Conservation (phyloP, 2,329 filamentous ascomycete species). For the Pseudogymnoascus sp. region DNA sequence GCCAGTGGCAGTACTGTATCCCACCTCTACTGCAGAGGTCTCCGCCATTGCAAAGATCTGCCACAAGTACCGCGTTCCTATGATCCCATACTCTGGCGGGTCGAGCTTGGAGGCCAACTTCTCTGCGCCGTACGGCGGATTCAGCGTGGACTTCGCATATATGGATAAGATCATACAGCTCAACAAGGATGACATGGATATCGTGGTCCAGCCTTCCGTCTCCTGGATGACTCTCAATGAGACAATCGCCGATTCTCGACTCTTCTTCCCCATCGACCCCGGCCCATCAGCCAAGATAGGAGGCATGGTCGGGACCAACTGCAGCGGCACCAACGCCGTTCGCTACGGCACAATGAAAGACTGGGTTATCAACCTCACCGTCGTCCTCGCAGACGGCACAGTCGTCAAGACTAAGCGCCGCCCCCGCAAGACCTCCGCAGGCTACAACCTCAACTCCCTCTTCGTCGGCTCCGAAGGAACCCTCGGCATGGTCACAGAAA, state of each 20-base stretch:
- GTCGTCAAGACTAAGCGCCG: constrained; percentile 70
- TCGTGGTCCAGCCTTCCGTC: constrained; percentile 84
- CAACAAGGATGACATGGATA: constrained; percentile 82
- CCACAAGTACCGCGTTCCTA: constrained; percentile 69
- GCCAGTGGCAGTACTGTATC: constrained; percentile 57
- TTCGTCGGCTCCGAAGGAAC: constrained; percentile 81
- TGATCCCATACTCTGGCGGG: constrained; percentile 78
- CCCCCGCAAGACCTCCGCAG: constrained; percentile 73
- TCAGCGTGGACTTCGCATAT: constrained; percentile 80
- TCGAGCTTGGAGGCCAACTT: constrained; percentile 87
- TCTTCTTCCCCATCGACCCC: constrained; percentile 89
- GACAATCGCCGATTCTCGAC: constrained; percentile 56
- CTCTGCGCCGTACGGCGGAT: constrained; percentile 74
- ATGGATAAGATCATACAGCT: constrained; percentile 79
- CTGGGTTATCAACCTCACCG: constrained; percentile 76
- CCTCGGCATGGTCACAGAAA: constrained; percentile 72
- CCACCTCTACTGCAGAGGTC: constrained; percentile 52
- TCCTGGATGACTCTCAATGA: constrained; percentile 89
- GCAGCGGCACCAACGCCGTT: constrained; percentile 70
- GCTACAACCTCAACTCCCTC: constrained; percentile 72
- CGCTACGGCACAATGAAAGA: constrained; percentile 82
- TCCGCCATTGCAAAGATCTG: constrained; percentile 58
- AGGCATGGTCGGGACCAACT: constrained; percentile 75
- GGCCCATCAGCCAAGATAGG: constrained; percentile 63
- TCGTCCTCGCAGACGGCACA: constrained; percentile 70